Base-by-base conservation (phyloP, 257 asterid species). In the Haberlea rhodopensis region DNA sequence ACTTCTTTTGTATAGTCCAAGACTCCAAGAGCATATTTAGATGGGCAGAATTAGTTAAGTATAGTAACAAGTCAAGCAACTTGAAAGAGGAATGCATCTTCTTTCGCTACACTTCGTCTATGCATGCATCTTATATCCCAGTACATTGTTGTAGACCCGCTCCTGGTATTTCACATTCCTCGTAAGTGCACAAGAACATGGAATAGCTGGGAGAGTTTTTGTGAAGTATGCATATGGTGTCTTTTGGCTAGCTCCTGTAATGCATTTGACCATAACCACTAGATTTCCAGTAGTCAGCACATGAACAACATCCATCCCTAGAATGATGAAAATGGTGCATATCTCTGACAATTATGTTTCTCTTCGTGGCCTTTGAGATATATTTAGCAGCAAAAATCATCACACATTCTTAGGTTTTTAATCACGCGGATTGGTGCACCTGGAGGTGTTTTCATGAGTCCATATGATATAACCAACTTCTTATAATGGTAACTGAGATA, bases 381-480 rank as follows among this genome's bases (percentile, higher is more conserved):
- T 77, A 75, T 63, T 82, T 87, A 25, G 76, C 79, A 27, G 94
- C 91, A 69, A 92, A 80, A 70, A 75, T 91, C 98, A 43, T 81
- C 95, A 31, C 98, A 91, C 77, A 89, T 87, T 58, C 96, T 74
- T 13, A 91, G 77, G 77, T 91, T 91, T 53, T 89, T 87, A 59
- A 87, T 79, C 29, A 91, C 78, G 31, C 84, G 85, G 40, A 89
- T 82, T 31, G 95, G 86, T 0, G 96, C 84, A 43, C 64, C 80
- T 6, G 71, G 62, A 54, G 96, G 89, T 25, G 91, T 89, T 75
- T 80, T 82, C 92, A 89, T 70, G 65, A 91, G 84, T 6, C 89
- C 96, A 65, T 76, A 91, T 20, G 96, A 96, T 26, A 87, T 85
- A 56, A 96, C 96, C 75, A 85, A 68, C 80, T 91, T 91, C 85